Evolutionary conservation across 2,329 filamentous ascomycete genomes (phyloP), one percentile per base, ranked within the genome.

Genomic region (Botrytis aclada): DNA sequence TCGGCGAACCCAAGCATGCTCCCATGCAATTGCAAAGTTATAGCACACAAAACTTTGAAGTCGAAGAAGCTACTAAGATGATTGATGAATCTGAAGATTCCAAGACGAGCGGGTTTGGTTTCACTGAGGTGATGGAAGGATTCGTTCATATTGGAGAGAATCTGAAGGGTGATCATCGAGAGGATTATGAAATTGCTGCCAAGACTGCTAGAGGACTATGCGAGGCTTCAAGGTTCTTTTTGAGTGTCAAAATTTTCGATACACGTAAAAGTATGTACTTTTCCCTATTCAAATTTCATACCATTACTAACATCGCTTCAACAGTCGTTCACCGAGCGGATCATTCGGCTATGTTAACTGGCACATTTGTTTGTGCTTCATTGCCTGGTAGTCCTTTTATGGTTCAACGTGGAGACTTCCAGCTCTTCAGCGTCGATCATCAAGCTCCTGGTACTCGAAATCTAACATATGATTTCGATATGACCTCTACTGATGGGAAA

Each of bases 71-170:
- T 9, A 82, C 81, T 41, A 82, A 82, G 3, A 76, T 85, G 69
- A 83, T 83, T 51, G 73, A 76, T 32, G 76, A 77, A 2, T 78
- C 80, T 1, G 65, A 76, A 56, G 77, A 73, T 20, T 70, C 75
- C 1, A 78, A 85, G 45, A 83, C 85, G 16, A 82, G 81, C 61
- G 87, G 88, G 0, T 85, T 90, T 71, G 86, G 86, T 37, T 92
- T 92, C 77, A 87, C 87, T 0, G 89, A 92, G 79, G 86, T 90
- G 73, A 90, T 92, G 88, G 85, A 86, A 12, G 89, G 89, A 16
- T 88, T 87, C 75, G 84, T 92, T 39, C 87, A 89, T 76, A 79
- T 81, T 64, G 83, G 84, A 56, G 78, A 80, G 16, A 81, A 80
- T 41, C 78, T 85, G 58, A 78, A 78, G 9, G 82, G 83, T 16